These are phyloP conservation scores for Colletotrichum tamarilloi DNA, from an alignment of 2,329 filamentous ascomycete species.

Conservation along the genomic window DNA sequence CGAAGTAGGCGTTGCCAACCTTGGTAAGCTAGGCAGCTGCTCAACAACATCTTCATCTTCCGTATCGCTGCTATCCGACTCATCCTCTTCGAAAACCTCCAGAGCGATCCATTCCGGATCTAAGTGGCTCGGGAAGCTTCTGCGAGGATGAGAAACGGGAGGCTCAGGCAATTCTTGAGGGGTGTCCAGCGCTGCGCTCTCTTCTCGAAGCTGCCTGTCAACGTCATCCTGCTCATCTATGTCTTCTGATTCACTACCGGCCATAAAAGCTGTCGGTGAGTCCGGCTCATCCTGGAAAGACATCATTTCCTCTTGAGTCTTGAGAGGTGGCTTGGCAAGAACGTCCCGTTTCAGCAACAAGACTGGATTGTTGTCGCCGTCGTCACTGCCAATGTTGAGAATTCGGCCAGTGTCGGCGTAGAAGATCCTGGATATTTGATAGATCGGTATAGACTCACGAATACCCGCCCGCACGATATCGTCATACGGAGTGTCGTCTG, in stretches of 20 bases:
- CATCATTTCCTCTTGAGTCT: constrained; percentile 47
- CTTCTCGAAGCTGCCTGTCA: constrained; percentile 57
- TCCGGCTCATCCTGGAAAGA: not conserved
- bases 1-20: not conserved
- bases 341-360: constrained; percentile 79
- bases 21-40: constrained; percentile 1
- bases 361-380: constrained; percentile 77
- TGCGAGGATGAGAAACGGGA: not conserved
- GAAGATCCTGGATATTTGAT: constrained; percentile 85
- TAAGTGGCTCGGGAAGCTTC: constrained; percentile 78
- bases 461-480: constrained; percentile 58
- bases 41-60: constrained; percentile 55
- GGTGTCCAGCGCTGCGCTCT: constrained; percentile 41
- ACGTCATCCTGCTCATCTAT: constrained; percentile 55
- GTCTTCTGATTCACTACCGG: constrained; percentile 12
- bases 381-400: constrained; percentile 75
- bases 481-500: constrained; percentile 48
- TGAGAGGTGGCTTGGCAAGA: constrained; percentile 69
- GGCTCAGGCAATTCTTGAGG: constrained; percentile 29
- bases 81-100: constrained; percentile 80
- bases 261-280: not conserved
- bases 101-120: constrained; percentile 94
- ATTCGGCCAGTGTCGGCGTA: constrained; percentile 93
- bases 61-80: constrained; percentile 44
- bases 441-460: constrained; percentile 63